These are phyloP conservation scores for Lactarius deliciosus DNA, from an alignment of 768 basidiomycete genomes.

Conservation along the genomic window DNA sequence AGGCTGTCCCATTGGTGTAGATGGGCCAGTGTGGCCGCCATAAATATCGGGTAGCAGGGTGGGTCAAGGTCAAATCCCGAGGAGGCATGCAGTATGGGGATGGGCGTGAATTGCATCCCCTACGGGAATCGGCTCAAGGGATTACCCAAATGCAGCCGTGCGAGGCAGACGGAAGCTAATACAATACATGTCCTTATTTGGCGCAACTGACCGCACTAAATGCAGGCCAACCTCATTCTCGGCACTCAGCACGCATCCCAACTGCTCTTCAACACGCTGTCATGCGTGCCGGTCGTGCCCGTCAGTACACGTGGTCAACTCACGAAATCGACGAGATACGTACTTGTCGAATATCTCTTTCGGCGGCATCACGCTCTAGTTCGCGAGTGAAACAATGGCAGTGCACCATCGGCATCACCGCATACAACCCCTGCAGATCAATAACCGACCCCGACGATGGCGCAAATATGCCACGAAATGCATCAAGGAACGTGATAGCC, in stretches of 20 bases:
- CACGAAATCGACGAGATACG: conserved; percentile 33
- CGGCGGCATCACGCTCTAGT: conserved; percentile 62
- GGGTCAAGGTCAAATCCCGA: conserved; percentile 7
- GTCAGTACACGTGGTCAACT: conserved; percentile 18
- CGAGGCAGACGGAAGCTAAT: conserved; percentile 78
- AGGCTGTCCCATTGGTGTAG: not conserved
- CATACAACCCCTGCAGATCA: conserved; percentile 39
- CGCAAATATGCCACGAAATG: conserved; percentile 71
- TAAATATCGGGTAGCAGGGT: not conserved
- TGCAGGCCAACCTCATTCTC: conserved; percentile 57
- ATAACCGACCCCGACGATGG: conserved; percentile 41
- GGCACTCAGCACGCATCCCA: conserved; percentile 52
- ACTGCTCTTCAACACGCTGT: conserved; percentile 69
- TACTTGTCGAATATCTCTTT: conserved; percentile 79
- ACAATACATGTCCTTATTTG: conserved; percentile 98
- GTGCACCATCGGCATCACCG: conserved; percentile 83
- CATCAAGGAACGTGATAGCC: conserved; percentile 86
- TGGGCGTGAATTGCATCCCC: not conserved
- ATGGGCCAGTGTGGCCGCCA: not conserved
- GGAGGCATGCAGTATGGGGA: conserved; percentile 1
- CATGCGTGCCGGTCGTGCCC: conserved; percentile 2
- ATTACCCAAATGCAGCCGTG: conserved; percentile 39
- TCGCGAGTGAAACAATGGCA: conserved; percentile 96
- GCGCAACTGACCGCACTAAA: conserved; percentile 89
- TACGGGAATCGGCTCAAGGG: not conserved